A percentile compares a stretch with the other conserved stretches of the same genome.
Conservation (phyloP, 768 basidiomycete species). For the Gymnopilus dilepis region DNA sequence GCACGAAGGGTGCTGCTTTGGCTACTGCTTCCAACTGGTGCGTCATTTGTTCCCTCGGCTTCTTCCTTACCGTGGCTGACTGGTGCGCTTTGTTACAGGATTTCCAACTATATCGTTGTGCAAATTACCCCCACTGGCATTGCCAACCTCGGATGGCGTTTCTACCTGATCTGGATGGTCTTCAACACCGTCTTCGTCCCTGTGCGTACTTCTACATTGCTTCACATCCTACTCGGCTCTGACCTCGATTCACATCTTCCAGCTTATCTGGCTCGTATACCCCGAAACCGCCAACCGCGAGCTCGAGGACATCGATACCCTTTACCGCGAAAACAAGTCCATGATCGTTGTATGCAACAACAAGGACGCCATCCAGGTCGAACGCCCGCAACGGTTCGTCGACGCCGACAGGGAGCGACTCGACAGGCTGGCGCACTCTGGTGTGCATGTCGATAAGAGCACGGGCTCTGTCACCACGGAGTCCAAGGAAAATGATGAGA, state of each 20-base stretch:
- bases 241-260: neutral
- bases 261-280: slow-evolving; percentile 53
- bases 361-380: slow-evolving; percentile 47
- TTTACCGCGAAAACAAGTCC: slow-evolving; percentile 49
- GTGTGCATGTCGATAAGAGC: neutral
- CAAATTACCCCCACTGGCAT: slow-evolving; percentile 55
- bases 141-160: slow-evolving; percentile 51
- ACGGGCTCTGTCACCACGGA: neutral
- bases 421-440: slow-evolving; percentile 14
- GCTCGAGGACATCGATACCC: slow-evolving; percentile 53
- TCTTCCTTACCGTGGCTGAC: neutral
- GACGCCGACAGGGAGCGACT: slow-evolving; percentile 40
- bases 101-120: slow-evolving; percentile 57
- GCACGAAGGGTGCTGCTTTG: slow-evolving; percentile 53
- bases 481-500: neutral
- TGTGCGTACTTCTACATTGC: slow-evolving; percentile 32
- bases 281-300: slow-evolving; percentile 56
- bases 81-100: slow-evolving; percentile 30
- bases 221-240: neutral
- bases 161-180: slow-evolving; percentile 54
- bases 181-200: slow-evolving; percentile 56
- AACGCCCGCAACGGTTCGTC: slow-evolving; percentile 48
- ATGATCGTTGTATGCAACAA: slow-evolving; percentile 48
- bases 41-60: neutral
- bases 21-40: slow-evolving; percentile 56